phyloP scores from a whole-genome alignment of 2,329 filamentous ascomycete species.

The Mariannaea elegans region DNA sequence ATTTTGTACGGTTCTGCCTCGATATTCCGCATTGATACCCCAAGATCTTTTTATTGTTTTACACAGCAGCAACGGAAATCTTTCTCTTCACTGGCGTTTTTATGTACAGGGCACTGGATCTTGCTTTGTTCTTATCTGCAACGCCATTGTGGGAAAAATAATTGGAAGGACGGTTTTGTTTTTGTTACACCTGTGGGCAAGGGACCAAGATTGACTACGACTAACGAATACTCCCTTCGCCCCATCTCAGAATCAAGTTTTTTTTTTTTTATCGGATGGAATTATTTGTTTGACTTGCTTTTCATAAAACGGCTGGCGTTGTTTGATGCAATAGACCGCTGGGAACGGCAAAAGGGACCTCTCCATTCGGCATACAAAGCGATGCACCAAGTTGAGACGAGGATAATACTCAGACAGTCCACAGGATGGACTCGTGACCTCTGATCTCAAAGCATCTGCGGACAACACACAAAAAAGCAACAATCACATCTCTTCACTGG shows the following conservation, averaged over 20 bases:
- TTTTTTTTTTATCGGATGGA: slow-evolving; percentile 29
- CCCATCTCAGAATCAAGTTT: slow-evolving; percentile 33
- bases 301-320: slow-evolving; percentile 32
- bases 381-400: neutral
- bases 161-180: slow-evolving; percentile 32
- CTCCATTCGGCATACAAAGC: slow-evolving; percentile 31
- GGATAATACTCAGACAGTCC: slow-evolving; percentile 10
- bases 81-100: slow-evolving; percentile 37
- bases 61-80: slow-evolving; percentile 29
- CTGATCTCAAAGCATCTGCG: neutral
- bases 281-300: slow-evolving; percentile 30
- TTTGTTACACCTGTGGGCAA: slow-evolving; percentile 35
- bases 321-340: slow-evolving; percentile 33
- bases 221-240: slow-evolving; percentile 22
- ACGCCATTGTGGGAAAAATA: slow-evolving; percentile 16
- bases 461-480: slow-evolving; percentile 16
- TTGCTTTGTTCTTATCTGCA: slow-evolving; percentile 30
- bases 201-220: slow-evolving; percentile 31
- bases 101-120: slow-evolving; percentile 20
- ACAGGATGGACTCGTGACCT: slow-evolving; percentile 28
- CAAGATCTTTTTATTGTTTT: slow-evolving; percentile 10
- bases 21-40: slow-evolving; percentile 38
- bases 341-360: slow-evolving; percentile 29
- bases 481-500: slow-evolving; percentile 33
- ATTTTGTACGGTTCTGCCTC: slow-evolving; percentile 25